Percentiles rank a stretch among this genome's conserved stretches.
These are phyloP conservation scores for Rhynchosporium graminicola DNA, from an alignment of 2,329 filamentous ascomycete species.

Conservation along the genomic window DNA sequence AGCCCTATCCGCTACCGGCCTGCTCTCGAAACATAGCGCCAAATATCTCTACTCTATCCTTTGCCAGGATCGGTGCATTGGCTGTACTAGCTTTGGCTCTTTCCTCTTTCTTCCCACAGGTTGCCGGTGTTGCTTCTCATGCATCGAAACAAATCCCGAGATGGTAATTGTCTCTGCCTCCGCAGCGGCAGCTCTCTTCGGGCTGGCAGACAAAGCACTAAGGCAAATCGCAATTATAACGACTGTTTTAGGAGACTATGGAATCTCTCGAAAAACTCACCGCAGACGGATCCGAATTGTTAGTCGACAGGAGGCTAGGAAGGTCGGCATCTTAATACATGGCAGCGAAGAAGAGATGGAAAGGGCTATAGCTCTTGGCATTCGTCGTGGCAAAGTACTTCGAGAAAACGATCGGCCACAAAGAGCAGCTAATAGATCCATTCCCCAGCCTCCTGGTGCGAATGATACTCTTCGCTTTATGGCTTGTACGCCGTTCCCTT, in stretches of 20 bases:
- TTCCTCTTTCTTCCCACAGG: slow-evolving; percentile 18
- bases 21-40: slow-evolving; percentile 3
- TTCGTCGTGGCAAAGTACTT: not conserved
- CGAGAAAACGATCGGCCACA: slow-evolving; percentile 9
- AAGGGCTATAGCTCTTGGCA: not conserved
- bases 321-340: slow-evolving; percentile 14
- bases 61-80: slow-evolving; percentile 11
- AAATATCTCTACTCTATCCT: slow-evolving; percentile 6
- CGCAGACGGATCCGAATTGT: slow-evolving; percentile 18
- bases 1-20: slow-evolving; percentile 8
- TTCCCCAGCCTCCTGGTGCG: slow-evolving; percentile 13
- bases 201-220: slow-evolving; percentile 13
- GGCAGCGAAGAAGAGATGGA: not conserved
- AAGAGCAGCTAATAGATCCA: slow-evolving; percentile 12
- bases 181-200: slow-evolving; percentile 14
- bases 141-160: slow-evolving; percentile 14
- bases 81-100: slow-evolving; percentile 12
- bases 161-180: slow-evolving; percentile 13
- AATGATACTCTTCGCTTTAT: slow-evolving; percentile 19
- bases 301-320: slow-evolving; percentile 18
- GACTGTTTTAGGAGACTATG: slow-evolving; percentile 16
- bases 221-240: slow-evolving; percentile 14
- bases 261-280: slow-evolving; percentile 13
- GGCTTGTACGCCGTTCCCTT: slow-evolving; percentile 19
- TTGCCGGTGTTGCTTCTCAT: slow-evolving; percentile 13